Evolutionary conservation across 1,139 yeast species (phyloP), one percentile per base, ranked within the genome.

Genomic region (Pichia sp.): DNA sequence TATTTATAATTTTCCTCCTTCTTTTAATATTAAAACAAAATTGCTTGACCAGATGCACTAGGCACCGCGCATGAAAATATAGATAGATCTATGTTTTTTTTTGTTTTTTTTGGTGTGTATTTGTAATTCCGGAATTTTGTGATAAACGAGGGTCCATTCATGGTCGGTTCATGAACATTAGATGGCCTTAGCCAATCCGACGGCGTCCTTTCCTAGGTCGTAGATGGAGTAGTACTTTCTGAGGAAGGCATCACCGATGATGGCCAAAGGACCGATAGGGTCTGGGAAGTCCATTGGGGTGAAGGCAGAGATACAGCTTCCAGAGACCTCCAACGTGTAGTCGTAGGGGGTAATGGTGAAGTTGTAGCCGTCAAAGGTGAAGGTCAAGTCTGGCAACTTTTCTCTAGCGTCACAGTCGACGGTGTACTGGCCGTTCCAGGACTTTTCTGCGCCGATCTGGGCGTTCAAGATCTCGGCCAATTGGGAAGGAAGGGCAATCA

Each of bases 271-370:
- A 54, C 98, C 98, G 64, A 91, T 85, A 59, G 98, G 97, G 62
- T 84, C 88, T 48, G 98, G 98, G 82, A 93, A 83, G 69, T 93
- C 99, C 91, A 93, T 83, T 63, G 96, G 96, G 31, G 96, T 90
- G 75, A 93, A 88, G 8, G 95, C 95, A 52, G 97, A 89, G 64
- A 91, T 86, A 79, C 99, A 93, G 44, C 95, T 81, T 34, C 98
- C 98, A 57, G 95, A 81, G 48, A 88, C 87, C 71, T 93, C 97
- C 70, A 93, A 79, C 56, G 93, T 87, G 78, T 93, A 93, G 69
- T 93, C 99, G 65, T 80, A 83, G 46, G 98, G 85, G 56, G 85
- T 67, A 67, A 93, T 82, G 51, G 96, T 86, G 75, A 91, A 93
- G 76, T 91, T 89, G 75, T 86, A 79, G 58, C 98, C 98, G 55